A percentile compares a stretch with the other conserved stretches of the same genome.
These are phyloP conservation scores for Geoglossum glabrum DNA, from an alignment of 495 filamentous ascomycete genomes.

Conservation along the genomic window DNA sequence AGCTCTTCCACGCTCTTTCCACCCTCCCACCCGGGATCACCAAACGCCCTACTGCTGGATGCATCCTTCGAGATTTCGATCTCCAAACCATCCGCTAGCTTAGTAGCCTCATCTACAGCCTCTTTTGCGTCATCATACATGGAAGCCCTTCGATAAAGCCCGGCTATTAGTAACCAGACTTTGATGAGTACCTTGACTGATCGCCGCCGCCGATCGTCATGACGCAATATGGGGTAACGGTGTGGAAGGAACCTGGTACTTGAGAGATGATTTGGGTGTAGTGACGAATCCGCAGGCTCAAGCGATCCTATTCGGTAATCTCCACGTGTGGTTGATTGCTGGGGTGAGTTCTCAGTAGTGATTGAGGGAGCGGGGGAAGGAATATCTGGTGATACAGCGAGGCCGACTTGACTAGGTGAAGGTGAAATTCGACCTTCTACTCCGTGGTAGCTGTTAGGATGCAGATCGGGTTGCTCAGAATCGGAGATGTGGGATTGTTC, in stretches of 20 bases:
- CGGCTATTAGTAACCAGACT: slow-evolving; percentile 76
- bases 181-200: slow-evolving; percentile 32
- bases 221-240: not conserved
- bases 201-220: not conserved
- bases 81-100: slow-evolving; percentile 37
- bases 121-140: slow-evolving; percentile 58
- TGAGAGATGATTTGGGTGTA: not conserved
- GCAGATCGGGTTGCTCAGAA: not conserved
- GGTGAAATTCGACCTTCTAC: not conserved
- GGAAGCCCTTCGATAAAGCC: slow-evolving; percentile 64
- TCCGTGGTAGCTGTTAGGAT: not conserved
- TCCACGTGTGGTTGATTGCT: not conserved
- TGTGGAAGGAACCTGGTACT: not conserved
- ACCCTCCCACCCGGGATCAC: slow-evolving; percentile 48
- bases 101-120: slow-evolving; percentile 63
- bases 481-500: not conserved
- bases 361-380: not conserved
- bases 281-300: not conserved
- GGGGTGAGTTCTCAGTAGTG: not conserved
- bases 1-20: slow-evolving; percentile 59
- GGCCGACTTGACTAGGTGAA: slow-evolving; percentile 2
- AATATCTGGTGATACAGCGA: slow-evolving; percentile 4
- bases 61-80: slow-evolving; percentile 30
- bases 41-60: slow-evolving; percentile 26
- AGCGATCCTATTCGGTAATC: not conserved